Percentiles rank a stretch among this genome's conserved stretches.
These are phyloP conservation scores for Crassisporium funariophilum DNA, from an alignment of 768 basidiomycete species.

Conservation along the genomic window DNA sequence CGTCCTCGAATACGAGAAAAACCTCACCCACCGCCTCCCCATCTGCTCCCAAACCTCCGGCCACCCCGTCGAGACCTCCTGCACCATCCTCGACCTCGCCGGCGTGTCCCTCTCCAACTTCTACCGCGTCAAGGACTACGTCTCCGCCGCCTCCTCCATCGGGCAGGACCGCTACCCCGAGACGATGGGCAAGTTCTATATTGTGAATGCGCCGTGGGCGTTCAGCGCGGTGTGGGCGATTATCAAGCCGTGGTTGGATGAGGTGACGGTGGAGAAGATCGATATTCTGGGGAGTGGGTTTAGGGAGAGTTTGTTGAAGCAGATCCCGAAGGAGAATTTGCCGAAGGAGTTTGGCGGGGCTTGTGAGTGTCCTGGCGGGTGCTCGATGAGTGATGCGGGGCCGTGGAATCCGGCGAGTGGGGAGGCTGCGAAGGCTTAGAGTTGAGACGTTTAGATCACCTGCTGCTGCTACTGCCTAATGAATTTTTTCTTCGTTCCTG, in stretches of 20 bases:
- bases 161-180: constrained; percentile 94
- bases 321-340: constrained; percentile 84
- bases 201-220: constrained; percentile 95
- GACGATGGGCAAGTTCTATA: constrained; percentile 97
- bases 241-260: constrained; percentile 93
- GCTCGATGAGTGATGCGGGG: constrained; percentile 86
- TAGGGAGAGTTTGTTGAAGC: constrained; percentile 72
- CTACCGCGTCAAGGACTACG: constrained; percentile 92
- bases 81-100: constrained; percentile 94
- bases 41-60: constrained; percentile 71
- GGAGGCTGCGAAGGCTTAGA: too few species aligned
- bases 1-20: constrained; percentile 92
- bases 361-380: constrained; percentile 79
- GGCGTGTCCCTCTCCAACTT: constrained; percentile 74
- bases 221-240: constrained; percentile 88
- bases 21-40: constrained; percentile 77
- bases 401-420: constrained; percentile 70
- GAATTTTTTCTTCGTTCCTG: too few species aligned
- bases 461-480: too few species aligned
- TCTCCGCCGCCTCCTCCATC: constrained; percentile 70
- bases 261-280: constrained; percentile 94
- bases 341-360: constrained; percentile 84
- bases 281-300: constrained; percentile 81
- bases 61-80: constrained; percentile 93
- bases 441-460: too few species aligned